Percentiles rank a stretch among this genome's conserved stretches.
Evolutionary conservation across 2,329 filamentous ascomycete genomes (phyloP).

Genomic region (Aspergillus neoniger): DNA sequence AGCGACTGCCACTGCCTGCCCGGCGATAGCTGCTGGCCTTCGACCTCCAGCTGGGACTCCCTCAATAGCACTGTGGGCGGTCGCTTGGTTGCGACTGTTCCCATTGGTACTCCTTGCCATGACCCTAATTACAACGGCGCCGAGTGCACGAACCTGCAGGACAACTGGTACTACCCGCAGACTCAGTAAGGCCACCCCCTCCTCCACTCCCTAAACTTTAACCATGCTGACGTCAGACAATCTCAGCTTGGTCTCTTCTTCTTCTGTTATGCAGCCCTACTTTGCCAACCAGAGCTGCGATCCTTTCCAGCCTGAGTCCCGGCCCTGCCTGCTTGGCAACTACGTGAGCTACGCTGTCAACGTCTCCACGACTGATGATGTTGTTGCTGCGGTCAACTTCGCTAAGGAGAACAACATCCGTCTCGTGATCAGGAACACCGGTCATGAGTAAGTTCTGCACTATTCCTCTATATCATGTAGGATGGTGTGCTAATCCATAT

Average conservation of each 20-base stretch:
- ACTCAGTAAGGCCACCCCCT: constrained; percentile 26
- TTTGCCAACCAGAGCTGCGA: constrained; percentile 38
- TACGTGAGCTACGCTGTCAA: constrained; percentile 39
- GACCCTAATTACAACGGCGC: constrained; percentile 28
- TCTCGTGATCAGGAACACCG: constrained; percentile 49
- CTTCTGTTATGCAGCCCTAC: constrained; percentile 36
- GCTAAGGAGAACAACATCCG: constrained; percentile 54
- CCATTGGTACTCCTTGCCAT: constrained; percentile 42
- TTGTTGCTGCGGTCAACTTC: constrained; percentile 42
- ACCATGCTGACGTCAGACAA: neutral
- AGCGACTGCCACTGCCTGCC: constrained; percentile 32
- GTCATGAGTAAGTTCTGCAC: constrained; percentile 38
- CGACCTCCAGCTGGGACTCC: constrained; percentile 31
- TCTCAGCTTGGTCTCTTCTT: constrained; percentile 27
- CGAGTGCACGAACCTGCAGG: constrained; percentile 23
- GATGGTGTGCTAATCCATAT: neutral
- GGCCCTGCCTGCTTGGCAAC: constrained; percentile 33
- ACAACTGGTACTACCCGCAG: constrained; percentile 30
- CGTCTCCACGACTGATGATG: constrained; percentile 31
- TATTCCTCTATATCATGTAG: neutral
- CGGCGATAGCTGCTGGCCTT: constrained; percentile 43
- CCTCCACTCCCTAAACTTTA: neutral
- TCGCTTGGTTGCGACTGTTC: constrained; percentile 41
- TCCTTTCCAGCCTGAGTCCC: constrained; percentile 28
- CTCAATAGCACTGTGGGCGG: constrained; percentile 43